Percentiles rank a stretch among this genome's conserved stretches.
Conservation (phyloP, 2,329 filamentous ascomycete species). For the Capronia americana region DNA sequence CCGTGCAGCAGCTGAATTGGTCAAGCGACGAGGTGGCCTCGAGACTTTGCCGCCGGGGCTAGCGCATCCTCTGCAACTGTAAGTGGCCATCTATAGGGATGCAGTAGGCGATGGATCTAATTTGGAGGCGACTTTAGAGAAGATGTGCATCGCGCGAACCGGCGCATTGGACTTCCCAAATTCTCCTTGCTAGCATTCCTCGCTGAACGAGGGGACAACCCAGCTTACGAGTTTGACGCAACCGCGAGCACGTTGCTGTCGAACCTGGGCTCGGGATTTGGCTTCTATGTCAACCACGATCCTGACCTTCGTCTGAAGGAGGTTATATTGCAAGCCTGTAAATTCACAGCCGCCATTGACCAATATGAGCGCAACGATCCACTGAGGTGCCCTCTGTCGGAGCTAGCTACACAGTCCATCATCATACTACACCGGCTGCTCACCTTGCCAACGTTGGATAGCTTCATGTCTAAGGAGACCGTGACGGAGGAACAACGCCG, state of each 20-base stretch:
- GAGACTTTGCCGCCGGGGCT: slow-evolving; percentile 9
- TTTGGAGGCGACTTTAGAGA: not conserved
- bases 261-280: slow-evolving; percentile 9
- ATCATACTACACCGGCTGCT: slow-evolving; percentile 16
- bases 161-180: not conserved
- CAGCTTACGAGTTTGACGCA: not conserved
- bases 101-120: not conserved
- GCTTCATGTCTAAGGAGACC: not conserved
- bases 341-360: slow-evolving; percentile 12
- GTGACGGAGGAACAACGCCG: not conserved
- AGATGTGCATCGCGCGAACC: not conserved
- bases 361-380: slow-evolving; percentile 8
- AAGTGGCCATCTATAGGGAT: not conserved
- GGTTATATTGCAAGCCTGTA: slow-evolving; percentile 5
- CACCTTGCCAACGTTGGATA: slow-evolving; percentile 1
- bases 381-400: not conserved
- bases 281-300: not conserved
- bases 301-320: not conserved
- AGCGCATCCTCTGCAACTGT: slow-evolving; percentile 20
- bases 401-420: slow-evolving; percentile 12
- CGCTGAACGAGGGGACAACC: not conserved
- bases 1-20: slow-evolving; percentile 3
- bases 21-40: slow-evolving; percentile 15
- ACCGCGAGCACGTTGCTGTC: not conserved
- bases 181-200: slow-evolving; percentile 15